Percentiles rank a stretch among this genome's conserved stretches.
Conservation (phyloP, 2,329 filamentous ascomycete genomes). For the Blastomyces gilchristii region DNA sequence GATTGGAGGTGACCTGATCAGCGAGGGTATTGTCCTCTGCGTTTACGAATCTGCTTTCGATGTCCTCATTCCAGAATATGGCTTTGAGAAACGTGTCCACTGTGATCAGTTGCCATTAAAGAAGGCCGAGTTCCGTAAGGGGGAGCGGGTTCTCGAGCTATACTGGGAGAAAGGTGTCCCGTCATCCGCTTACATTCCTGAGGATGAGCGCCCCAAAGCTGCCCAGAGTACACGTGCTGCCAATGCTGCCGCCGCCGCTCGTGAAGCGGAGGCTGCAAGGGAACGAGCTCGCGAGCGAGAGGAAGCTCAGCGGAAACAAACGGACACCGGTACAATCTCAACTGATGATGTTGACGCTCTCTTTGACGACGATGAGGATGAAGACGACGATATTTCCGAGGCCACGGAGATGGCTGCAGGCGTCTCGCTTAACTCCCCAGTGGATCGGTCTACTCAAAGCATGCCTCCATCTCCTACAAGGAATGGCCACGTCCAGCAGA, state of each 20-base stretch:
- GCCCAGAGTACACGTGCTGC: conserved; percentile 61
- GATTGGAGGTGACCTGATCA: conserved; percentile 80
- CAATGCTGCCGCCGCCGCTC: conserved; percentile 64
- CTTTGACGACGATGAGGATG: conserved; percentile 73
- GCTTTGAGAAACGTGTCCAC: conserved; percentile 98
- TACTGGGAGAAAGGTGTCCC: conserved; percentile 99
- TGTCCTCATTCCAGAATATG: conserved; percentile 93
- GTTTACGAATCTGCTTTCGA: conserved; percentile 99
- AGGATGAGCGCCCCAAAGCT: conserved; percentile 89
- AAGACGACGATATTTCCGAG: conserved; percentile 73
- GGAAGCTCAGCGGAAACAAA: conserved; percentile 84
- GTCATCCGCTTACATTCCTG: conserved; percentile 88
- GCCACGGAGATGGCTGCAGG: conserved; percentile 85
- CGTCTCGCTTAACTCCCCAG: conserved; percentile 61
- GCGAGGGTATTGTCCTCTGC: conserved; percentile 89
- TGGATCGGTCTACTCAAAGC: conserved; percentile 85
- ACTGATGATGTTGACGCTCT: conserved; percentile 90
- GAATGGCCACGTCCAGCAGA: conserved; percentile 55
- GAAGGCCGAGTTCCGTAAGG: conserved; percentile 99
- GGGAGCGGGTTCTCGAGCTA: conserved; percentile 83
- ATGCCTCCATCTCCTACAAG: conserved; percentile 84
- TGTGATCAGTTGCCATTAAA: conserved; percentile 94
- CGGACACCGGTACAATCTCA: conserved; percentile 87
- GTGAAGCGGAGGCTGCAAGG: conserved; percentile 72
- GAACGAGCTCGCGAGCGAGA: conserved; percentile 76